Percentiles rank a stretch among this genome's conserved stretches.
phyloP scores from a whole-genome alignment of 2,329 filamentous ascomycete species.

The Fusarium palustre region DNA sequence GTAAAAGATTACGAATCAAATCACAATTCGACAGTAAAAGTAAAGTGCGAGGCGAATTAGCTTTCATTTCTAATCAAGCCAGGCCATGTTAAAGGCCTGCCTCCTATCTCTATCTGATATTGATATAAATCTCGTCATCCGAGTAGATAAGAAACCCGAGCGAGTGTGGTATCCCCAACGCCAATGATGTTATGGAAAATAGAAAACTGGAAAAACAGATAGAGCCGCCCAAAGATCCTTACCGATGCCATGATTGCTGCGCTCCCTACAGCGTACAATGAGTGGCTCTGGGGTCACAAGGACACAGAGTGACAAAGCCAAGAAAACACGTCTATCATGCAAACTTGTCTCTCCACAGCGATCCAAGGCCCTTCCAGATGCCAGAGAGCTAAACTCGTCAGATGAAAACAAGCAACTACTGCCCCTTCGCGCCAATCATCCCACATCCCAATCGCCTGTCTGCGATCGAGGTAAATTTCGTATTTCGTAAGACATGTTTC shows the following conservation, averaged over 20 bases:
- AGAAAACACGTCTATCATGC: slow-evolving; percentile 39
- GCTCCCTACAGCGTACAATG: slow-evolving; percentile 42
- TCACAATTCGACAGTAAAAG: background rate
- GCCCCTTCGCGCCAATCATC: slow-evolving; percentile 44
- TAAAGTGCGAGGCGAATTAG: slow-evolving; percentile 48
- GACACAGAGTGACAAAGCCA: slow-evolving; percentile 27
- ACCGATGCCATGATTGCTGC: slow-evolving; percentile 41
- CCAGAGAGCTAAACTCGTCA: slow-evolving; percentile 34
- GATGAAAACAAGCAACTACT: slow-evolving; percentile 36
- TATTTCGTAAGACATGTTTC: slow-evolving; percentile 52
- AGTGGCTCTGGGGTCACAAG: slow-evolving; percentile 30
- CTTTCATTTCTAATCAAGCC: slow-evolving; percentile 50
- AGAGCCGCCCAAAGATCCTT: slow-evolving; percentile 36
- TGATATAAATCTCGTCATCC: slow-evolving; percentile 15
- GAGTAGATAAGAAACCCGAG: slow-evolving; percentile 30
- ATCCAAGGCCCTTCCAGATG: slow-evolving; percentile 36
- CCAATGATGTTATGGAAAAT: slow-evolving; percentile 40
- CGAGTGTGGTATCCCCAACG: slow-evolving; percentile 48
- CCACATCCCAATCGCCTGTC: slow-evolving; percentile 43
- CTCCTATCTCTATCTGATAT: slow-evolving; percentile 38
- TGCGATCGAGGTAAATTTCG: slow-evolving; percentile 45
- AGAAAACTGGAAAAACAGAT: slow-evolving; percentile 11
- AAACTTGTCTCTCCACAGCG: slow-evolving; percentile 41
- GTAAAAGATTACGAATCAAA: background rate
- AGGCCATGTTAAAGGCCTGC: slow-evolving; percentile 25